These are phyloP conservation scores for Cladobotryum mycophilum DNA, from an alignment of 2,329 filamentous ascomycete species.

Conservation along the genomic window DNA sequence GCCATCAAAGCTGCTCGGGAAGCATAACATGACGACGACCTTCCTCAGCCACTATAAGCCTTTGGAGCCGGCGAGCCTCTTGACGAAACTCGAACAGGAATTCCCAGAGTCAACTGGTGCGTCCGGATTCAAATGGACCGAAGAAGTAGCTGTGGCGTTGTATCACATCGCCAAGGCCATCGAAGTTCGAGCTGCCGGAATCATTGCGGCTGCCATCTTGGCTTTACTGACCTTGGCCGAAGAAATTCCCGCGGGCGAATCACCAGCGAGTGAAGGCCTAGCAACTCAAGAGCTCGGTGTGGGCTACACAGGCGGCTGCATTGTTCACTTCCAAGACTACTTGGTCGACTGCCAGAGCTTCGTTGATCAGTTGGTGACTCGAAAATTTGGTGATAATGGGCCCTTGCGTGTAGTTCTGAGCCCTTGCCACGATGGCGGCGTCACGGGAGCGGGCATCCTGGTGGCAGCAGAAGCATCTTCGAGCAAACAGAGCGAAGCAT, in stretches of 20 bases:
- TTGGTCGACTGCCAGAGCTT: conserved; percentile 62
- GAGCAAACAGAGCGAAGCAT: conserved; percentile 24
- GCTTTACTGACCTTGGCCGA: conserved; percentile 63
- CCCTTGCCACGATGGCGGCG: conserved; percentile 56
- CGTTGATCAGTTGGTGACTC: conserved; percentile 48
- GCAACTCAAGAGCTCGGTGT: conserved; percentile 56
- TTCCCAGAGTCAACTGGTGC: conserved; percentile 44
- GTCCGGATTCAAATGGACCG: conserved; percentile 55
- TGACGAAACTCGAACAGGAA: conserved; percentile 42
- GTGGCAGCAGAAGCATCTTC: conserved; percentile 40
- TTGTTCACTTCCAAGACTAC: conserved; percentile 72
- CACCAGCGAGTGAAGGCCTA: conserved; percentile 10
- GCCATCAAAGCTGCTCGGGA: conserved; percentile 48
- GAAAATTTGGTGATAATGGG: conserved; percentile 20
- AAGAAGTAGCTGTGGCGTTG: conserved; percentile 51
- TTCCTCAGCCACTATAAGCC: conserved; percentile 67
- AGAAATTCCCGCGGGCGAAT: conserved; percentile 46
- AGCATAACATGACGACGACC: conserved; percentile 62
- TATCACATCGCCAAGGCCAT: conserved; percentile 64
- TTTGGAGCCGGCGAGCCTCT: conserved; percentile 35
- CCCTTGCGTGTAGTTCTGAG: conserved; percentile 42
- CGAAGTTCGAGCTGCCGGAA: conserved; percentile 63
- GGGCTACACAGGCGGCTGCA: conserved; percentile 74
- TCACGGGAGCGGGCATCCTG: conserved; percentile 55
- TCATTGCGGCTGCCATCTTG: conserved; percentile 66